Base-by-base conservation (phyloP, 2,329 filamentous ascomycete species). In the Amphichorda felina region DNA sequence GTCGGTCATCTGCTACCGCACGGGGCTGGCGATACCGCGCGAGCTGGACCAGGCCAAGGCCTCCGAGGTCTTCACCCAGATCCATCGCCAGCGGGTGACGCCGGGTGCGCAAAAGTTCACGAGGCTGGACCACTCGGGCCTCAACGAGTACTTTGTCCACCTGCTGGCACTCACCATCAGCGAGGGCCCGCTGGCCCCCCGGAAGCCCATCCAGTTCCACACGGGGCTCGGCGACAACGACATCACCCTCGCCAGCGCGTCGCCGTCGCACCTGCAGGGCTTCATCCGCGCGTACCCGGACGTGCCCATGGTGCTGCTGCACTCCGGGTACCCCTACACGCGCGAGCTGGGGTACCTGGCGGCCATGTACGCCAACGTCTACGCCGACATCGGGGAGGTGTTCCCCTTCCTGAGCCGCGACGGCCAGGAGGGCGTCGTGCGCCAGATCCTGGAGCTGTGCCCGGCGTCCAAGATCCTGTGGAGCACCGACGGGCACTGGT, bases 161-260 rank as follows among this genome's bases (percentile, higher is more conserved):
- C 63, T 68, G 21, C 68, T 76, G 0, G 75, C 84, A 6, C 61
- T 68, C 31, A 52, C 76, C 19, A 68, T 89, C 35, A 55, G 61
- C 8, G 57, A 64, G 10, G 21, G 26, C 56, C 60, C 22, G 53
- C 51, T 14, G 33, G 14, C 52, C 51, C 45, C 55, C 38, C 72
- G 71, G 38, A 91, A 89, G 50, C 82, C 84, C 0, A 62, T 93
- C 10, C 85, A 93, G 48, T 82, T 94, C 43, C 85, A 93, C 48
- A 91, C 83, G 0, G 84, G 84, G 0, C 65, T 91, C 0, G 84
- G 85, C 1, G 85, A 91, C 49, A 82, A 79, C 44, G 84, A 91
- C 46, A 80, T 91, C 34, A 71, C 66, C 4, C 61, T 93, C 18
- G 60, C 73, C 3, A 71, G 70, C 34, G 72, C 83, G 0, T 89